Evolutionary conservation across 805 yeast genomes (phyloP).

Genomic region (Wickerhamiella nectarea): DNA sequence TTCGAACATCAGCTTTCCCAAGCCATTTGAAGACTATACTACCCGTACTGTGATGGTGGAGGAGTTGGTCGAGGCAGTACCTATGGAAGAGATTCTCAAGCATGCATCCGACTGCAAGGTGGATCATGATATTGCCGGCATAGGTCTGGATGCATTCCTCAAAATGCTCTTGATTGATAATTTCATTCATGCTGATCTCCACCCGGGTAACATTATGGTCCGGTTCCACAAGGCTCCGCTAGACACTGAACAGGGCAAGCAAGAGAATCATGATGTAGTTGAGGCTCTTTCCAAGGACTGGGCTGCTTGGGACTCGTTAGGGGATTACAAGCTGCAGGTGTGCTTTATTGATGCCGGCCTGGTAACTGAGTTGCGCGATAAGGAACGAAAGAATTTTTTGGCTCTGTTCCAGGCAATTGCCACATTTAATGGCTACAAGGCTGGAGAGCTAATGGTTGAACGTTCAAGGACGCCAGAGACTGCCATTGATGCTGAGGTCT

Average conservation of each 20-base stretch:
- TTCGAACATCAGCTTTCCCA: constrained; percentile 64
- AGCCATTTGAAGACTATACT: constrained; percentile 50
- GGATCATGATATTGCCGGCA: constrained; percentile 50
- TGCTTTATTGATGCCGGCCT: constrained; percentile 90
- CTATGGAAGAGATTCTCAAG: constrained; percentile 57
- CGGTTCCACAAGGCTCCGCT: constrained; percentile 40
- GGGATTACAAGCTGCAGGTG: constrained; percentile 68
- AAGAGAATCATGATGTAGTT: constrained; percentile 17
- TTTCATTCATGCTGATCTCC: constrained; percentile 92
- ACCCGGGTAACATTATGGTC: constrained; percentile 88
- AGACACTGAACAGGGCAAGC: constrained; percentile 13
- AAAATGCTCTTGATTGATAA: constrained; percentile 88
- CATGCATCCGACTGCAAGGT: constrained; percentile 22
- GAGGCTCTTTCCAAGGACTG: constrained; percentile 29
- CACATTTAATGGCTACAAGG: constrained; percentile 83
- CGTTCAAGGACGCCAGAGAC: constrained; percentile 90
- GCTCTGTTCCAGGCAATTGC: constrained; percentile 81
- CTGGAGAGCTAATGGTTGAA: constrained; percentile 93
- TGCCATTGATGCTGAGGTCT: constrained; percentile 68
- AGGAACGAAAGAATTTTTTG: constrained; percentile 70
- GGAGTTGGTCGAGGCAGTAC: constrained; percentile 69
- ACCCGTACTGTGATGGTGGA: constrained; percentile 69
- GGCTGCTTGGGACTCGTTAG: constrained; percentile 35
- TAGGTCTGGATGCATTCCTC: constrained; percentile 78
- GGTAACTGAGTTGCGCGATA: constrained; percentile 72